Base-by-base conservation (phyloP, 176 grass and related monocot genomes). In the Phyllostachys edulis region DNA sequence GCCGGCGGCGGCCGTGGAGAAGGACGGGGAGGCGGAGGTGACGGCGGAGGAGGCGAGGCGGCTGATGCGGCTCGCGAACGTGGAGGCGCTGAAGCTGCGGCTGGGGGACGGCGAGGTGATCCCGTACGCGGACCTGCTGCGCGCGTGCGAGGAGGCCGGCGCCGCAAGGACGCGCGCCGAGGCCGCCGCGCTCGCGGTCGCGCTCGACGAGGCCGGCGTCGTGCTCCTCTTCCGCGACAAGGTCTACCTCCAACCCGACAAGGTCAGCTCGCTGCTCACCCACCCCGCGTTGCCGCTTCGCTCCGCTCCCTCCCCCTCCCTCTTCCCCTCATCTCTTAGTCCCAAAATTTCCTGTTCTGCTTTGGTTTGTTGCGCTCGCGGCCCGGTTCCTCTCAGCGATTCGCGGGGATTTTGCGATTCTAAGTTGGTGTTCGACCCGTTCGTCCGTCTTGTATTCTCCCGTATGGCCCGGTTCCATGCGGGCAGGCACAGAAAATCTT, bases 121-220 rank as follows among this genome's bases (percentile, higher is more conserved):
- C 72, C 82, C 69, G 5, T 98, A 98, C 70, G 67, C 71, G 75
- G 89, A 96, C 63, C 80, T 98, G 32, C 91, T 98, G 45, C 90
- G 89, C 71, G 84, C 88, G 49, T 96, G 96, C 91, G 74, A 94
- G 77, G 87, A 87, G 51, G 71, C 90, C 80, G 96, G 96, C 40
- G 91, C 94, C 1, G 93, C 85, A 5, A 51, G 93, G 26, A 92
- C 96, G 21, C 84, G 76, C 67, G 89, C 92, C 52, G 96, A 98
- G 87, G 96, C 96, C 6, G 62, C 32, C 2, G 89, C 91, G 34
- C 89, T 94, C 74, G 93, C 91, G 4, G 89, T 81, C 9, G 91
- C 86, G 78, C 88, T 99, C 79, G 96, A 99, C 86, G 93, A 99
- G 56, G 90, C 93, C n/a, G 96, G 96, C 44, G 89, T 99, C 87